A percentile compares a stretch with the other conserved stretches of the same genome.
These are phyloP conservation scores for Tricladium varicosporioides DNA, from an alignment of 2,329 filamentous ascomycete genomes.

Conservation along the genomic window DNA sequence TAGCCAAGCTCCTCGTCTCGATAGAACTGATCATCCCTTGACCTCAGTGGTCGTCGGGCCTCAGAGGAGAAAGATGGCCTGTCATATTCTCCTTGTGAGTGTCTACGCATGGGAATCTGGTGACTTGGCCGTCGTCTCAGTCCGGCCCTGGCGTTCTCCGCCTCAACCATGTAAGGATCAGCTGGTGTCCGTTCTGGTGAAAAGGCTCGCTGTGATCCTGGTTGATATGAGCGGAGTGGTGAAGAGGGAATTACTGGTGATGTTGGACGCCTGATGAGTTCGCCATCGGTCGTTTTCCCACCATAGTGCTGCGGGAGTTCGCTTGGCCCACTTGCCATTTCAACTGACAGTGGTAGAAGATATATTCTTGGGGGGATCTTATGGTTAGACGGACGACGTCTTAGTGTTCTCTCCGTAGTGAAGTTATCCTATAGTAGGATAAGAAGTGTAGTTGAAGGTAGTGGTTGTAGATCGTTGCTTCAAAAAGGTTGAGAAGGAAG, in stretches of 20 bases:
- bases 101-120: slow-evolving; percentile 11
- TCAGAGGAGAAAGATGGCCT: slow-evolving; percentile 15
- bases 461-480: background rate
- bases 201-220: slow-evolving; percentile 8
- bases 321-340: slow-evolving; percentile 19
- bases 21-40: slow-evolving; percentile 22
- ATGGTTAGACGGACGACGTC: slow-evolving; percentile 16
- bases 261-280: slow-evolving; percentile 20
- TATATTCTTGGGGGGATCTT: slow-evolving; percentile 14
- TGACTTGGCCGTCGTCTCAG: slow-evolving; percentile 23
- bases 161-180: slow-evolving; percentile 12
- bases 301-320: slow-evolving; percentile 24
- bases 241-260: slow-evolving; percentile 12
- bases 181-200: slow-evolving; percentile 22
- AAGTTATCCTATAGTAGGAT: slow-evolving; percentile 4
- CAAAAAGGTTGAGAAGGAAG: background rate
- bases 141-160: slow-evolving; percentile 12
- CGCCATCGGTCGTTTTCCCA: slow-evolving; percentile 20
- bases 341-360: slow-evolving; percentile 10
- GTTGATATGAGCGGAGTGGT: slow-evolving; percentile 17
- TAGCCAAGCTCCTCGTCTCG: slow-evolving; percentile 16
- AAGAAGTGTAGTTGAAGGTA: background rate
- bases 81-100: slow-evolving; percentile 22
- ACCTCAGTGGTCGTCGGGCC: slow-evolving; percentile 14
- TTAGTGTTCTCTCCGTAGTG: slow-evolving; percentile 18